Conservation (phyloP, 1,284 basidiomycete species). For the Pseudozyma pruni region DNA sequence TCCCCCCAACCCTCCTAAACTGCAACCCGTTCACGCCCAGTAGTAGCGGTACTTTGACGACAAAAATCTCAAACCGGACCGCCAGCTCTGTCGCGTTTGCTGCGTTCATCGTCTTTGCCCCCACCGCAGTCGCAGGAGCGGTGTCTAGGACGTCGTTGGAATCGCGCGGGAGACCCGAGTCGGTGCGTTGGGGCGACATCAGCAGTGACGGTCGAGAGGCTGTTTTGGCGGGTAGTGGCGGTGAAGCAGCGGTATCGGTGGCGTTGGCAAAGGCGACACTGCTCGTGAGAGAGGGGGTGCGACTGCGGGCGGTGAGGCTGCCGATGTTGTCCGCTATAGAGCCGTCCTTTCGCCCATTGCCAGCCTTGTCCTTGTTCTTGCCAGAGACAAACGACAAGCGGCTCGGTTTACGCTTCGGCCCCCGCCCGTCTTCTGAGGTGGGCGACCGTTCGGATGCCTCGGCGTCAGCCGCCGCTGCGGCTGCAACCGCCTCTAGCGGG, state of each 20-base stretch:
- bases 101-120: constrained; percentile 42
- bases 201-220: constrained; percentile 33
- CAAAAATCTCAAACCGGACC: constrained; percentile 66
- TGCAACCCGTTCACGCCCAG: constrained; percentile 91
- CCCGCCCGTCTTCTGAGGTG: constrained; percentile 18
- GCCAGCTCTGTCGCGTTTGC: constrained; percentile 52
- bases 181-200: constrained; percentile 38
- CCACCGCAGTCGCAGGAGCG: background rate
- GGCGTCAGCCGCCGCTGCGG: constrained; percentile 25
- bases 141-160: constrained; percentile 39
- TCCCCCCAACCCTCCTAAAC: constrained; percentile 89
- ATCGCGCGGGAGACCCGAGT: constrained; percentile 48
- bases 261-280: constrained; percentile 19
- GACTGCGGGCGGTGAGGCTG: constrained; percentile 8
- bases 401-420: constrained; percentile 52
- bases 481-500: constrained; percentile 36
- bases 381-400: constrained; percentile 53
- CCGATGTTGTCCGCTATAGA: constrained; percentile 29
- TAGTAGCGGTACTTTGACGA: constrained; percentile 76
- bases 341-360: constrained; percentile 20
- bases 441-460: constrained; percentile 21
- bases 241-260: constrained; percentile 8
- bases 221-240: constrained; percentile 30
- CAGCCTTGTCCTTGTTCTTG: constrained; percentile 41
- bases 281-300: constrained; percentile 28